Evolutionary conservation across 1,139 yeast genomes (phyloP).

Genomic region (Kodamaea sp.): DNA sequence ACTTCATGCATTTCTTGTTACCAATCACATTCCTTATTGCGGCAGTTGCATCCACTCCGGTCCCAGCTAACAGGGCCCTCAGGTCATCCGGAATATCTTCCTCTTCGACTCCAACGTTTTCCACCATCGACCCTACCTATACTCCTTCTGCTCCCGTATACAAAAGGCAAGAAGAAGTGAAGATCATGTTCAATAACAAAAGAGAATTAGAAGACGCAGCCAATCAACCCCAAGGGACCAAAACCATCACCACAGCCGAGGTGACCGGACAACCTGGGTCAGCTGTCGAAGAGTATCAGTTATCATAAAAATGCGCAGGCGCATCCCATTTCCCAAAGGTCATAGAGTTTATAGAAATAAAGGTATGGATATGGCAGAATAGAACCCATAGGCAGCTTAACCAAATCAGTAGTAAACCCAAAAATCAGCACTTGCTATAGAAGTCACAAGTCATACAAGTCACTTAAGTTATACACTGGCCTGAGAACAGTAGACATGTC

Average conservation of each 20-base stretch:
- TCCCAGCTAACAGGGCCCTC: constrained; percentile 27
- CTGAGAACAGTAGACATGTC: no score
- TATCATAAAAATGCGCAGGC: constrained; percentile 8
- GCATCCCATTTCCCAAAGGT: no score
- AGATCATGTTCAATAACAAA: constrained; percentile 18
- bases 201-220: constrained; percentile 12
- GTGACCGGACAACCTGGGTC: constrained; percentile 2
- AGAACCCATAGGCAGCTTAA: no score
- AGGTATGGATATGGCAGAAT: no score
- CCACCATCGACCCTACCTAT: constrained; percentile 22
- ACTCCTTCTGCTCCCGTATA: constrained; percentile 17
- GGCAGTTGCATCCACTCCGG: constrained; percentile 21
- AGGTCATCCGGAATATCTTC: constrained; percentile 15
- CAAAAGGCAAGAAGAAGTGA: constrained; percentile 12
- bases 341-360: no score
- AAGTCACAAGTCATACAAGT: no score
- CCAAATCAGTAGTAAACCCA: no score
- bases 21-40: constrained; percentile 1
- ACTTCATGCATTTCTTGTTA: constrained; percentile 3
- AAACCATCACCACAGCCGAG: not conserved
- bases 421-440: no score
- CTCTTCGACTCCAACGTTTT: constrained; percentile 15
- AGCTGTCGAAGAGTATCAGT: constrained; percentile 7
- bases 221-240: constrained; percentile 1
- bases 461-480: no score